Base-by-base conservation (phyloP, 108 stramenopile genomes). In the Pelagomonas calceolata region DNA sequence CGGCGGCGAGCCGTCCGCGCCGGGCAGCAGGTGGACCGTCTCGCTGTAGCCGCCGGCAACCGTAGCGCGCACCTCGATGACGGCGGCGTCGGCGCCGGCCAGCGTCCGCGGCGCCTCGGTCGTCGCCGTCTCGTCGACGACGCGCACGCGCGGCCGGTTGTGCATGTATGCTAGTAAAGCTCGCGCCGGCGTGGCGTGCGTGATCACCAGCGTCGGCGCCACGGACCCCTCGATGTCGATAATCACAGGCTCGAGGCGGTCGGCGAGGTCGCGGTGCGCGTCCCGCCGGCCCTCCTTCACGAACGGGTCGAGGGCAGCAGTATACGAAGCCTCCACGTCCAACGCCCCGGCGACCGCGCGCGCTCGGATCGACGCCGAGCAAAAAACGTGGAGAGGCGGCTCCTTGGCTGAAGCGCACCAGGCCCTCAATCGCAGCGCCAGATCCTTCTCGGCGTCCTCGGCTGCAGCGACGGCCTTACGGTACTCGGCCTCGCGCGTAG, bases 191-290 rank as follows among this genome's bases (percentile, higher is more conserved):
- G 63, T 64, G 15, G 67, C 69, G 34, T 74, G 73, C 35, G 73
- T 67, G 29, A 74, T 32, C 34, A 74, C 34, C 7, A 74, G 63
- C 32, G 21, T 29, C 9, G 67, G 68, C 12, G 26, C 68, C 4
- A 45, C 46, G 34, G 46, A 45, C 46, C 31, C 66, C 73, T 74
- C 73, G 35, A 74, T 30, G 31, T 74, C 73, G 35, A 74, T 31
- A 16, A 74, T 0, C 15, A 33, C 32, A 18, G 44, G 33, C 60
- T 68, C 73, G 63, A 74, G 73, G 63, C 73, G 73, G 34, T 39
- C 29, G 36, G 34, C 46, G 14, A 74, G 34, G 63, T 74, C 73
- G 26, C 29, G 51, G 39, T 43, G 39, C 39, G 39, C 39, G 39
- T 43, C 39, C n/a, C n/a, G n/a, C n/a, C n/a, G n/a, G 39, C 39